Evolutionary conservation across 768 basidiomycete genomes (phyloP).

Genomic region (Podaxis sp.): DNA sequence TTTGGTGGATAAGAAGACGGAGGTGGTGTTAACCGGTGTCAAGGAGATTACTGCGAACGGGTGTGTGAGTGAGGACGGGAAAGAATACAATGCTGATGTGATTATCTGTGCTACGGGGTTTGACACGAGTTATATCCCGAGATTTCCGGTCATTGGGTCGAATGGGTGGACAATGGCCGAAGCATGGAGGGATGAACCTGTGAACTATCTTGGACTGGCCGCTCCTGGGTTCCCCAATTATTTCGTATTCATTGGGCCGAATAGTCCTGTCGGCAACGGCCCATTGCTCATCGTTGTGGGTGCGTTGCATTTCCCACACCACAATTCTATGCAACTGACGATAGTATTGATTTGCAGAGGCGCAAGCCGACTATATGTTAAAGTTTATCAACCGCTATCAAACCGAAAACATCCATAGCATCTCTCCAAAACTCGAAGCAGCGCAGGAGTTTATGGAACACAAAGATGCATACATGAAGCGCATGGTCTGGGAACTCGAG

Average conservation of each 20-base stretch:
- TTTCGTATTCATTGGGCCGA: conserved; percentile 27
- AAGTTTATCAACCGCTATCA: conserved; percentile 28
- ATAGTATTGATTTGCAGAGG: conserved; percentile 18
- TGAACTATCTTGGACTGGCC: conserved; percentile 25
- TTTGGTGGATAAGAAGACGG: conserved; percentile 25
- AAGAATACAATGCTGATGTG: conserved; percentile 27
- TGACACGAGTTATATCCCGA: conserved; percentile 28
- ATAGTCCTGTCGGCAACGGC: conserved; percentile 29
- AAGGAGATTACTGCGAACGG: conserved; percentile 26
- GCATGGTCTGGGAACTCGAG: conserved; percentile 25
- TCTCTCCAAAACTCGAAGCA: conserved; percentile 27
- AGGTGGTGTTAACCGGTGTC: conserved; percentile 26
- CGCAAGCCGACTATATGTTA: conserved; percentile 28
- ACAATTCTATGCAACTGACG: not conserved
- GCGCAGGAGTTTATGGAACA: conserved; percentile 28
- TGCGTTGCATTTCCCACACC: conserved; percentile 6
- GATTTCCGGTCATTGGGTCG: conserved; percentile 27
- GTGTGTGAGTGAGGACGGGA: conserved; percentile 22
- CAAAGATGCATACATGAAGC: conserved; percentile 29
- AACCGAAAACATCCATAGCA: conserved; percentile 31
- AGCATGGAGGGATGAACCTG: conserved; percentile 26
- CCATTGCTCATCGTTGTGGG: conserved; percentile 24
- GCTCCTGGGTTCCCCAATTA: conserved; percentile 30
- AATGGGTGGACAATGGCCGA: conserved; percentile 24
- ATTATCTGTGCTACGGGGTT: conserved; percentile 34